A percentile compares a stretch with the other conserved stretches of the same genome.
phyloP scores from a whole-genome alignment of 2,329 filamentous ascomycete genomes.

The Calonectria crousiana region DNA sequence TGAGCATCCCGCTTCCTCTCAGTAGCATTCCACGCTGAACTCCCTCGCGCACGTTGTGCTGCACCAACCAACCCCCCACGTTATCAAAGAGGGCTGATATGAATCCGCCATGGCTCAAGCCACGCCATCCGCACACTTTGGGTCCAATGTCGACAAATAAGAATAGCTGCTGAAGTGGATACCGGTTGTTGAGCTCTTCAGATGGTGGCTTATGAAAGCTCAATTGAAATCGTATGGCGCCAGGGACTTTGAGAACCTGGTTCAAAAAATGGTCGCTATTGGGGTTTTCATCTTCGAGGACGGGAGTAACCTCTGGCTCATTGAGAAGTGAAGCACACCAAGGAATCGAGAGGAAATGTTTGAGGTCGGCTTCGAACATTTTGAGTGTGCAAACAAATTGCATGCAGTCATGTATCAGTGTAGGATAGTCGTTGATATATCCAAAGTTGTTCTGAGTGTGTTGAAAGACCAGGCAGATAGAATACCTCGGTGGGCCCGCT shows the following conservation, averaged over 20 bases:
- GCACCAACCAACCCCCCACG: neutral
- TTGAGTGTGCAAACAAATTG: neutral
- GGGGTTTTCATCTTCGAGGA: neutral
- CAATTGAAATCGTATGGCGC: neutral
- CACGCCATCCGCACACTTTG: neutral
- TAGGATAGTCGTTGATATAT: neutral
- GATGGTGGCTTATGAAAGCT: neutral
- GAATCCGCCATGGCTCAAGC: neutral
- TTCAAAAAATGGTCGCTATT: neutral
- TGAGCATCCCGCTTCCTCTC: neutral
- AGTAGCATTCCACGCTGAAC: neutral
- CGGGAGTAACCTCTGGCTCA: neutral
- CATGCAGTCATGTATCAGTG: too few relatives aligned
- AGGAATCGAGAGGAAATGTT: neutral
- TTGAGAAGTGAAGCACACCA: neutral
- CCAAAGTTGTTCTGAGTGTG: too few relatives aligned
- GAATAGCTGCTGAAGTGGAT: neutral
- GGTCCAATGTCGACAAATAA: neutral
- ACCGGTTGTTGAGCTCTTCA: neutral
- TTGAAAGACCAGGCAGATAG: neutral
- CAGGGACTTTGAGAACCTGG: neutral
- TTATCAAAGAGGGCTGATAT: neutral
- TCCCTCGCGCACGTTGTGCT: neutral
- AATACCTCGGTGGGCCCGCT: neutral
- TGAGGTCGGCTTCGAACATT: neutral